Conservation (phyloP, 2,329 filamentous ascomycete species). For the Sclerotinia nivalis region DNA sequence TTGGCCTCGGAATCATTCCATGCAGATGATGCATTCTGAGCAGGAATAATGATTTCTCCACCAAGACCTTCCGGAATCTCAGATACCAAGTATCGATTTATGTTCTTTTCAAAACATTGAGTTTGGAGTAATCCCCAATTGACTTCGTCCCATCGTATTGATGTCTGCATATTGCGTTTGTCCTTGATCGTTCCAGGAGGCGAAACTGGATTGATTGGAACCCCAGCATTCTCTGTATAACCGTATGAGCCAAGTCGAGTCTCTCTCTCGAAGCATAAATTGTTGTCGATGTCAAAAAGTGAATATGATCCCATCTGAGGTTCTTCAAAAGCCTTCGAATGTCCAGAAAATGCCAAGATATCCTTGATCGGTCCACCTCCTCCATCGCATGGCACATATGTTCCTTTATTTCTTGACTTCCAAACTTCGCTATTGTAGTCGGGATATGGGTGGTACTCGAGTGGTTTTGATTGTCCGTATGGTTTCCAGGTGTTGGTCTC, state of each 20-base stretch:
- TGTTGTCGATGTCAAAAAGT: conserved; percentile 59
- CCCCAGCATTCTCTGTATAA: conserved; percentile 45
- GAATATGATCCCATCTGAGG: conserved; percentile 65
- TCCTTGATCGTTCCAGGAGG: neutral
- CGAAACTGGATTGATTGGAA: rapidly evolving
- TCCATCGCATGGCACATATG: conserved; percentile 65
- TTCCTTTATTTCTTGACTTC: conserved; percentile 56
- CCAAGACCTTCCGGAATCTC: neutral
- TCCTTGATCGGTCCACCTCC: conserved; percentile 56
- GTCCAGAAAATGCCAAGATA: conserved; percentile 62
- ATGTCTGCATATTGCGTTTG: conserved; percentile 17
- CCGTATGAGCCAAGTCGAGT: conserved; percentile 70
- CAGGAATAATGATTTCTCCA: neutral
- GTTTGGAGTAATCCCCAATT: conserved; percentile 72
- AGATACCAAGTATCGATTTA: conserved; percentile 49
- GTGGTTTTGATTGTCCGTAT: conserved; percentile 51
- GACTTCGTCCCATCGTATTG: conserved; percentile 60
- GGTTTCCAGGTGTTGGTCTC: conserved; percentile 43
- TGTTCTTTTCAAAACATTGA: conserved; percentile 65
- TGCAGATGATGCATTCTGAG: neutral
- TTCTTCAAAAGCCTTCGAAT: conserved; percentile 58
- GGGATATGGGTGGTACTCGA: conserved; percentile 70
- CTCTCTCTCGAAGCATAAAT: conserved; percentile 67
- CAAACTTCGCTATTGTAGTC: conserved; percentile 65
- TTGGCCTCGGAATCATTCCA: neutral